Percentiles rank a stretch among this genome's conserved stretches.
phyloP scores from a whole-genome alignment of 257 asterid species.

The Nicotiana sylvestris region DNA sequence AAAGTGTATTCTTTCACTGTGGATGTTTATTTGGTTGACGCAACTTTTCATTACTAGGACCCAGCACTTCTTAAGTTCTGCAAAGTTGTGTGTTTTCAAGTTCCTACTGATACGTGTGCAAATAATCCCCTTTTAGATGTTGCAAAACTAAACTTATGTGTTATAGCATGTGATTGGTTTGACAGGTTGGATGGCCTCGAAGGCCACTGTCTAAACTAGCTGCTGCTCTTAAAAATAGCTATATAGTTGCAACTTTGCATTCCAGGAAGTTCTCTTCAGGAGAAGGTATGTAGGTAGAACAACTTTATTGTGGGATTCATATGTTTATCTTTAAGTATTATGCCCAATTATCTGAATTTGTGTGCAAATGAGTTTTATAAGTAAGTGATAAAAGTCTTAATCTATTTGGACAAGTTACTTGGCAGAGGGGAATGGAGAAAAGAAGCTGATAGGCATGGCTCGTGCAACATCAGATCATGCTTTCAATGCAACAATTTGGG shows the following conservation, averaged over 20 bases:
- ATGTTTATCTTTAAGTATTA: background rate
- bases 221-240: conserved; percentile 89
- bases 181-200: conserved; percentile 98
- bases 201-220: conserved; percentile 91
- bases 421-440: conserved; percentile 80
- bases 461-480: conserved; percentile 99
- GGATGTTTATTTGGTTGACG: background rate
- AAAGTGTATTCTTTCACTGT: conserved; percentile 4
- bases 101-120: background rate
- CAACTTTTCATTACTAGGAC: background rate
- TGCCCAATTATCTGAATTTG: conserved; percentile 11
- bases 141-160: background rate
- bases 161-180: conserved; percentile 4
- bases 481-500: conserved; percentile 99
- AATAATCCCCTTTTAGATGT: background rate
- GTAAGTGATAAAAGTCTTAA: conserved; percentile 71
- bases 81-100: background rate
- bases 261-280: conserved; percentile 52
- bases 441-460: conserved; percentile 95
- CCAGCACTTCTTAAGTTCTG: background rate
- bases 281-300: conserved; percentile 53
- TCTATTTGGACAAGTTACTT: conserved; percentile 88
- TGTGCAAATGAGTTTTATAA: conserved; percentile 17
- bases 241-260: conserved; percentile 89
- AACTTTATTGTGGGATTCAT: conserved; percentile 14